Base-by-base conservation (phyloP, 768 basidiomycete species). In the Russula sp. region DNA sequence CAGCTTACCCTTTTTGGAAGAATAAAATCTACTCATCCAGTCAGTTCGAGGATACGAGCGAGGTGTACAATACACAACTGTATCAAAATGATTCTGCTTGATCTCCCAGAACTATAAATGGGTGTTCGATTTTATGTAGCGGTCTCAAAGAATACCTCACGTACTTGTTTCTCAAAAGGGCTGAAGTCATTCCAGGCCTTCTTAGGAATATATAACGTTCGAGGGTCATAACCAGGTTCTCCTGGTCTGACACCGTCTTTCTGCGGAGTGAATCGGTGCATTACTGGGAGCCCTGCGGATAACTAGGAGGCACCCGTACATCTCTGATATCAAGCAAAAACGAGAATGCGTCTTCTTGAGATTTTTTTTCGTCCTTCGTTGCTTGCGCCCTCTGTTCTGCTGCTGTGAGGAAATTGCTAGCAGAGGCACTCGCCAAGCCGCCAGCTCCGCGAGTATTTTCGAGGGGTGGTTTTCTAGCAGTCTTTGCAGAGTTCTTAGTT, bases 31-130 rank as follows among this genome's bases (percentile, higher is more conserved):
- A 66, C 10, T 25, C 25, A 18, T 46, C 22, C 7, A 20, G 52
- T 58, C 34, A 61, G 68, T 41, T 45, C 46, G 62, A 48, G 46
- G 45, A 56, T 61, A 56, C 68, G 70, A 66, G 72, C 68, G 60
- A 63, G 13, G 43, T 35, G 46, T 25, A 5, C 45, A 18, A 18
- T 7, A 36, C 67, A 72, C 64, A 68, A 90, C 88, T 18, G 97
- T 99, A 74, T 99, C 97, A 71, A 85, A 98, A 70, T 98, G 94
- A 69, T 94, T 88, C 73, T 96, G 93, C 72, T 98, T 99, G 78
- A 99, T 99, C 81, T 93, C 73, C 77, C 79, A 70, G 56, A 71
- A 75, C 72, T 75, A 61, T 3, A 41, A 22, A 38, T 22, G 20
- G n/a, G 46, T 52, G 10, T 43, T 55, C 35, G 50, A 59, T 22